A percentile compares a stretch with the other conserved stretches of the same genome.
These are phyloP conservation scores for Prunus kanzakura DNA, from an alignment of 306 rosid species.

Conservation along the genomic window DNA sequence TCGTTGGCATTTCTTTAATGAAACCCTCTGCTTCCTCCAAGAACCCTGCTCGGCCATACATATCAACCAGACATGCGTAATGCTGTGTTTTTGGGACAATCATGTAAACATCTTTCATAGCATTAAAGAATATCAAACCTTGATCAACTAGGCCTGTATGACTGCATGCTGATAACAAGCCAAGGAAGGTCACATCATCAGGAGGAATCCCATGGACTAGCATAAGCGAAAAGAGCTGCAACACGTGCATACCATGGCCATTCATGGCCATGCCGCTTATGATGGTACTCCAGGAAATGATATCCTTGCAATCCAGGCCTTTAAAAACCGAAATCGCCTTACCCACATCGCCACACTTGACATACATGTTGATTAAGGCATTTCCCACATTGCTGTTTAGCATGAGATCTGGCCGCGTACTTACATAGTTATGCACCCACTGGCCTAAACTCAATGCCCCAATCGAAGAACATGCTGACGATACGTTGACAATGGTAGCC, in stretches of 20 bases:
- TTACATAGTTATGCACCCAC: conserved; percentile 66
- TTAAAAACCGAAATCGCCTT: conserved; percentile 47
- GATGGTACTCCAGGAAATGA: conserved; percentile 69
- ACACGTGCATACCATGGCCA: conserved; percentile 45
- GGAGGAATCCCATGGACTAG: conserved; percentile 63
- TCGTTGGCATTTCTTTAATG: conserved; percentile 31
- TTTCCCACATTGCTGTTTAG: conserved; percentile 54
- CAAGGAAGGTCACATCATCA: conserved; percentile 62
- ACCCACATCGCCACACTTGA: conserved; percentile 52
- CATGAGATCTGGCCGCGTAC: conserved; percentile 31
- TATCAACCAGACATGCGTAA: conserved; percentile 38
- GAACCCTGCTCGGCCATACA: conserved; percentile 52
- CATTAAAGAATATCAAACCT: conserved; percentile 52
- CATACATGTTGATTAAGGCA: conserved; percentile 79
- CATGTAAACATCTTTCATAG: conserved; percentile 51
- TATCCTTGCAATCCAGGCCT: conserved; percentile 42
- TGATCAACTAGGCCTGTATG: conserved; percentile 42
- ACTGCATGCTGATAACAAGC: conserved; percentile 69
- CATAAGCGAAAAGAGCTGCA: conserved; percentile 65
- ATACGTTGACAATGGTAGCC: conserved; percentile 55
- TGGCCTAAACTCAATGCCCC: conserved; percentile 70
- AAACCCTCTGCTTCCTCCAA: conserved; percentile 64
- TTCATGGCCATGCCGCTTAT: conserved; percentile 77
- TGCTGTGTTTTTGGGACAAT: conserved; percentile 29
- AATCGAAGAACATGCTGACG: conserved; percentile 60